Percentiles rank a stretch among this genome's conserved stretches.
Conservation (phyloP, 2,329 filamentous ascomycete genomes). For the Cladorrhinum sp. region DNA sequence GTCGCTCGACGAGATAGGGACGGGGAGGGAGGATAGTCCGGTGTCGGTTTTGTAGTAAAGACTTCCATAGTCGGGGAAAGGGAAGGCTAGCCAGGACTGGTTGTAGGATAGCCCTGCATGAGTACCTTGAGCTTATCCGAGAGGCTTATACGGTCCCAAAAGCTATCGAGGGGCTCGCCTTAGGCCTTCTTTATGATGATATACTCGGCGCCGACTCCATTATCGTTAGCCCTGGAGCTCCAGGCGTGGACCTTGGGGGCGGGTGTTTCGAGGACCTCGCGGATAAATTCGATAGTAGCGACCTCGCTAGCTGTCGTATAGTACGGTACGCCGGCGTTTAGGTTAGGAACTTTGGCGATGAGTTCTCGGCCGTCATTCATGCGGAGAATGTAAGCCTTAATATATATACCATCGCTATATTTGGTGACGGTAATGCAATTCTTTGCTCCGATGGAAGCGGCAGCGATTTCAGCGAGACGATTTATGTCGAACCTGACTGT, state of each 20-base stretch:
- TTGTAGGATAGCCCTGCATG: not conserved
- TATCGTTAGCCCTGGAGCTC: not conserved
- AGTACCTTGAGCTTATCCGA: conserved; percentile 1
- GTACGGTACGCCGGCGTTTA: conserved; percentile 1
- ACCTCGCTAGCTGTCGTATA: conserved; percentile 3
- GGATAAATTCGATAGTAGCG: conserved; percentile 5
- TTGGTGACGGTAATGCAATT: not conserved
- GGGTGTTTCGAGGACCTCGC: not conserved
- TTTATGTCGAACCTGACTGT: conserved; percentile 3
- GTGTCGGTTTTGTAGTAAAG: not conserved
- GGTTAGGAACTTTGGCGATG: conserved; percentile 2
- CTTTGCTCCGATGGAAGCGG: not conserved
- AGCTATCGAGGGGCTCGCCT: not conserved
- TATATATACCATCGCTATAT: conserved; percentile 4
- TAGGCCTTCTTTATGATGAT: conserved; percentile 9
- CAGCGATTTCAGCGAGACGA: not conserved
- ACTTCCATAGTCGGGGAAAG: not conserved
- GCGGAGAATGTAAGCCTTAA: conserved; percentile 4
- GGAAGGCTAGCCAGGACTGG: not conserved
- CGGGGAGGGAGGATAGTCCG: not conserved
- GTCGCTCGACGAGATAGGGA: no score
- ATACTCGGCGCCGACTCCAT: not conserved
- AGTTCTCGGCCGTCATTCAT: conserved; percentile 5
- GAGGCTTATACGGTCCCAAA: not conserved
- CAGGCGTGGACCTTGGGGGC: conserved; percentile 1